phyloP scores from a whole-genome alignment of 1,139 yeast genomes.

The Yamadazyma blattariae region DNA sequence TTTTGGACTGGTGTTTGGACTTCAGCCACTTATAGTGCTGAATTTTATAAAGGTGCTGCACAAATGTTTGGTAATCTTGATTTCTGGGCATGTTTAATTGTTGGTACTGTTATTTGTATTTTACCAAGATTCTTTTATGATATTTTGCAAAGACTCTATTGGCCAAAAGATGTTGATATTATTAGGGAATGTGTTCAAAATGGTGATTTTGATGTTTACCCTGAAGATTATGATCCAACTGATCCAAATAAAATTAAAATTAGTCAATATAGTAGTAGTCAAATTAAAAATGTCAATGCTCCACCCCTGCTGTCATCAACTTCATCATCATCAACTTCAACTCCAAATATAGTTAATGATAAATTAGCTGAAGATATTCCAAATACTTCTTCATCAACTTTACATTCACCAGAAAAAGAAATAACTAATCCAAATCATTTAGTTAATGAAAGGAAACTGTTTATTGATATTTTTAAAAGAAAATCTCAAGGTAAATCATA shows the following conservation, averaged over 20 bases:
- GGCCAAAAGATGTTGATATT: slow-evolving; percentile 82
- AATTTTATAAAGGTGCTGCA: slow-evolving; percentile 73
- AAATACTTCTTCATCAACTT: slow-evolving; percentile 14
- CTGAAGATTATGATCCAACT: slow-evolving; percentile 62
- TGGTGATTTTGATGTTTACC: slow-evolving; percentile 60
- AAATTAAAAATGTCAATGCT: slow-evolving; percentile 16
- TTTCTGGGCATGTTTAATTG: slow-evolving; percentile 80
- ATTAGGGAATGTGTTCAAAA: slow-evolving; percentile 70
- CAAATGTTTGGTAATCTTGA: slow-evolving; percentile 68
- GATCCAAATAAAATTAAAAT: slow-evolving; percentile 47
- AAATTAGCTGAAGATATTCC: slow-evolving; percentile 5
- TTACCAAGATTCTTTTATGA: slow-evolving; percentile 75
- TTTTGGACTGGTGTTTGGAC: slow-evolving; percentile 96
- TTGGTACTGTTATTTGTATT: slow-evolving; percentile 70
- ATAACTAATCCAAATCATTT: slow-evolving; percentile 2
- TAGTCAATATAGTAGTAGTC: slow-evolving; percentile 26
- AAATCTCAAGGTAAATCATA: slow-evolving; percentile 22
- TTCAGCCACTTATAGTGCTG: slow-evolving; percentile 49
- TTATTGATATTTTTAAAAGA: slow-evolving; percentile 26
- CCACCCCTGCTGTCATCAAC: no score
- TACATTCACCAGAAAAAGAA: not conserved
- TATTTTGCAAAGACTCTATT: slow-evolving; percentile 55
- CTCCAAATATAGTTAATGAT: slow-evolving; percentile 2
- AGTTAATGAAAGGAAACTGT: slow-evolving; percentile 19
- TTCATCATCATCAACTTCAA: slow-evolving; percentile 8